Conservation (phyloP, 768 basidiomycete species). For the Auriscalpium orientale region DNA sequence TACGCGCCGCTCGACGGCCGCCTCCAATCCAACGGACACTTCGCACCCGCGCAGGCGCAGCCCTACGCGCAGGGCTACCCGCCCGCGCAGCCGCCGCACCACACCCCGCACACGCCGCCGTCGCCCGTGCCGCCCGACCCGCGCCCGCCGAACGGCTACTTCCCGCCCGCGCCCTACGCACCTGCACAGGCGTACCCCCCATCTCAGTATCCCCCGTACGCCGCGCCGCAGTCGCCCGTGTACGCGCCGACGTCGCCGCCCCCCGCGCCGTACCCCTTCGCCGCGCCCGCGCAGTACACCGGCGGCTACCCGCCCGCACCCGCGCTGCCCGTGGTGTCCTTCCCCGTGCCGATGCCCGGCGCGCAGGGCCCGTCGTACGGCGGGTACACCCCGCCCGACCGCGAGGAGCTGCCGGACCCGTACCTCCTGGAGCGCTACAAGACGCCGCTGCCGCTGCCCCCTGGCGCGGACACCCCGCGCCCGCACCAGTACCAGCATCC, state of each 20-base stretch:
- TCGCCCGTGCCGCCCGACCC: neutral
- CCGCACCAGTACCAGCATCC: neutral
- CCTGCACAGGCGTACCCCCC: neutral
- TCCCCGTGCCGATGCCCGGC: neutral
- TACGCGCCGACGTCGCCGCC: neutral
- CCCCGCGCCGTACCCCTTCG: neutral
- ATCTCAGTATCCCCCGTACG: neutral
- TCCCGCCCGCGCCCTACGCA: neutral
- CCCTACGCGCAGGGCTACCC: neutral
- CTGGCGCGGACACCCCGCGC: neutral
- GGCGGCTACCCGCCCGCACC: neutral
- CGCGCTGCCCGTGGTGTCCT: no score
- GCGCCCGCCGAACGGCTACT: neutral
- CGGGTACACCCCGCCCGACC: constrained; percentile 20
- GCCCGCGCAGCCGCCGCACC: no score
- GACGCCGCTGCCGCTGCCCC: constrained; percentile 46
- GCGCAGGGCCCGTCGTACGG: constrained; percentile 15
- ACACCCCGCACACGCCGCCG: neutral
- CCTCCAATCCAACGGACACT: no score
- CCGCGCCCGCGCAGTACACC: no score
- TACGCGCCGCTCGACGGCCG: no score
- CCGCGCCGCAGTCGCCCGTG: neutral
- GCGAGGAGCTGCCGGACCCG: constrained; percentile 35
- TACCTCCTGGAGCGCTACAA: constrained; percentile 42
- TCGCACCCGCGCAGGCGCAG: no score